Base-by-base conservation (phyloP, 2,329 filamentous ascomycete genomes). In the Calycina herbarum region DNA sequence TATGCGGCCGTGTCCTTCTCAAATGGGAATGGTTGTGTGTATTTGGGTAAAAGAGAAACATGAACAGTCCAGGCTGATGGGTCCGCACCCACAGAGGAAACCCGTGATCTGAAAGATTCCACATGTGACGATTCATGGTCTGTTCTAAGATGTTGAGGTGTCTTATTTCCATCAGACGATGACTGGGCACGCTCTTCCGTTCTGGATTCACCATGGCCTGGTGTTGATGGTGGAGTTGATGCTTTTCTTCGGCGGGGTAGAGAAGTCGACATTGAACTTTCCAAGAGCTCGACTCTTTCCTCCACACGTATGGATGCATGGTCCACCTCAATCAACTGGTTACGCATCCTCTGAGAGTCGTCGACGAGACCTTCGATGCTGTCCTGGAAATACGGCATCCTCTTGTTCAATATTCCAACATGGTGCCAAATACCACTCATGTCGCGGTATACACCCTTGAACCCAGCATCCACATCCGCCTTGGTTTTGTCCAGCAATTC, bases 1-100 rank as follows among this genome's bases (percentile, higher is more conserved):
- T 88, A 88, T 3, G 85, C 85, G 51, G 80, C 83, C 15, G 85
- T 87, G 69, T 87, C 84, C 72, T 85, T 85, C 74, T 87, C 85
- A 72, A 87, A 88, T 0, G 85, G 85, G 68, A 87, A 86, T 4
- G 84, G 82, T 64, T 84, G 81, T 40, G 80, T 80, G 13, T 78
- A 79, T 58, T 81, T 82, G 3, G 85, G 85, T 45, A 88, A 78
- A 13, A 88, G 79, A 2, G 85, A 87, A 42, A 88, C 79, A 70
- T 87, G 85, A 33, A 87, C 83, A 1, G 85, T 87, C 85, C 85
- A 88, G 5, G 79, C 76, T 63, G 76, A 78, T 20, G 77, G 73
- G 13, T 68, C 72, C n/a, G 71, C 69, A 20, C 69, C 70, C n/a
- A 70, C 66, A 17, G 69, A 71, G 5, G 67, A 59, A 51, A 73